phyloP scores from a whole-genome alignment of 75 land plant genomes.

The Sequoiadendron giganteum region DNA sequence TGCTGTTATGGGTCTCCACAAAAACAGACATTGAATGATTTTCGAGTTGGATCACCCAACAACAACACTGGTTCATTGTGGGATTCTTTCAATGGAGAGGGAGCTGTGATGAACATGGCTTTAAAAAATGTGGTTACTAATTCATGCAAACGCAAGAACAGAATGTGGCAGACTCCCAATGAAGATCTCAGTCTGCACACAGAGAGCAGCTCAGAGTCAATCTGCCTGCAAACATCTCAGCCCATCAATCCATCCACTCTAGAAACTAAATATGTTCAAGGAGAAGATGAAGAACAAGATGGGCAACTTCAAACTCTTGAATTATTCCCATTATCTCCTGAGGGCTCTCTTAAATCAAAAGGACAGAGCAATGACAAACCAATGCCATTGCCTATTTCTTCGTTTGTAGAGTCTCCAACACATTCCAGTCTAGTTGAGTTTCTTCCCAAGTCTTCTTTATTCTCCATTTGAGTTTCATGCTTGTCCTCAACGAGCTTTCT shows the following conservation, averaged over 20 bases:
- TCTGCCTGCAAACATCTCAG: constrained; percentile 8
- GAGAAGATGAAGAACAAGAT: background rate
- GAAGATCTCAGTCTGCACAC: constrained; percentile 13
- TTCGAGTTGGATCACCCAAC: background rate
- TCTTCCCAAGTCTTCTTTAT: background rate
- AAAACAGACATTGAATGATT: background rate
- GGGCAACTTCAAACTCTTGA: background rate
- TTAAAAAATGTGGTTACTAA: background rate
- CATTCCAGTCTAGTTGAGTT: background rate
- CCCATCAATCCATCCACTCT: background rate
- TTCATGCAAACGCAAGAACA: constrained; percentile 12
- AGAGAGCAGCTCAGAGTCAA: constrained; percentile 12
- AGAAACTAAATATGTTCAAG: background rate
- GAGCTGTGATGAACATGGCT: background rate
- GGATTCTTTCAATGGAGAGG: constrained; percentile 11
- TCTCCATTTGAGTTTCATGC: background rate
- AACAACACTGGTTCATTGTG: background rate
- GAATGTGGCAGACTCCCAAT: constrained; percentile 9
- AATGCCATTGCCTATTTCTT: background rate
- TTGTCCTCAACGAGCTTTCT: background rate
- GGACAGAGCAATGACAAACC: background rate
- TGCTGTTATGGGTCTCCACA: constrained; percentile 1
- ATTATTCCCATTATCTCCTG: constrained; percentile 8
- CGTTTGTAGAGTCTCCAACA: background rate
- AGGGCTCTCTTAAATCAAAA: constrained; percentile 5